Evolutionary conservation across 1,284 basidiomycete genomes (phyloP).

Genomic region (Ganoderma resinaceum): DNA sequence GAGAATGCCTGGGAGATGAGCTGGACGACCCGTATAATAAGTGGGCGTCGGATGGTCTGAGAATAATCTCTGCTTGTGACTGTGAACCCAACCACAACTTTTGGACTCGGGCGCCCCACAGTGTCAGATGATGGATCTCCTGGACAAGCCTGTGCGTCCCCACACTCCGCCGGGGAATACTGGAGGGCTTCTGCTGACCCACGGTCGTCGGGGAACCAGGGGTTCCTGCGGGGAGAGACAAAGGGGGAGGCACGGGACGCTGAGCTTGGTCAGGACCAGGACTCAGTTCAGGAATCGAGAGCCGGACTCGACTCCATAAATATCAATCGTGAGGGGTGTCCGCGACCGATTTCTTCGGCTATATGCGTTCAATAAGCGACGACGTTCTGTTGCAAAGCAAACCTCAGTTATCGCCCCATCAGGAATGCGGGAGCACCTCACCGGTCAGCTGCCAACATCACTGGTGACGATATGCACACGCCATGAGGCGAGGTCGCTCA

Average conservation of each 20-base stretch:
- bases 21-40: neutral
- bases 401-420: neutral
- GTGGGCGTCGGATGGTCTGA: neutral
- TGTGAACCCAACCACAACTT: neutral
- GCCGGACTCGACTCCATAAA: neutral
- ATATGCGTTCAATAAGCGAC: neutral
- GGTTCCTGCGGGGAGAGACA: neutral
- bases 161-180: neutral
- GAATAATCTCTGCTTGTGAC: neutral
- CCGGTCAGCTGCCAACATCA: neutral
- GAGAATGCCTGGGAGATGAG: neutral
- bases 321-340: neutral
- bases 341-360: neutral
- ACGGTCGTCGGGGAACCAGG: neutral
- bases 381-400: neutral
- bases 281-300: neutral
- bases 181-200: neutral
- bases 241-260: neutral
- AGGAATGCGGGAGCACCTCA: neutral
- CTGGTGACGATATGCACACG: neutral
- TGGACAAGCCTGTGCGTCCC: neutral
- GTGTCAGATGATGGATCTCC: slow-evolving; percentile 2
- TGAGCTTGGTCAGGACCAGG: neutral
- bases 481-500: neutral
- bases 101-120: neutral